phyloP scores from a whole-genome alignment of 2,329 filamentous ascomycete genomes.

The Aspergillus aculeatinus region DNA sequence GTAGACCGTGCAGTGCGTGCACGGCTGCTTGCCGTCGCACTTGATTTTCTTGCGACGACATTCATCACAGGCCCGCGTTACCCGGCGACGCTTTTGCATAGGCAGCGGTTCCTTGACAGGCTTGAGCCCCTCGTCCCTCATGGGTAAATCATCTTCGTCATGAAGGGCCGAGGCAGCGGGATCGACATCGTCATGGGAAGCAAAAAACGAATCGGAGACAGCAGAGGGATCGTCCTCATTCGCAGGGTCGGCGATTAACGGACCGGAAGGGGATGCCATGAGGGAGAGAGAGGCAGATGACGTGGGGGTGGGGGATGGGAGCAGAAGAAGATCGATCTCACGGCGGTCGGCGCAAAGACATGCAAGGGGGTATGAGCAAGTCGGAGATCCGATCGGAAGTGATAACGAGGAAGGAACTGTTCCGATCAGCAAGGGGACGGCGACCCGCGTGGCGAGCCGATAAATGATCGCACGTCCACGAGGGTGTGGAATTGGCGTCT shows the following conservation, averaged over 20 bases:
- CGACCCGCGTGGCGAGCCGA: slow-evolving; percentile 22
- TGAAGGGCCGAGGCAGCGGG: slow-evolving; percentile 14
- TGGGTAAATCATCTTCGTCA: slow-evolving; percentile 18
- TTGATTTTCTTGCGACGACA: slow-evolving; percentile 85
- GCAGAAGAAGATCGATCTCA: slow-evolving; percentile 11
- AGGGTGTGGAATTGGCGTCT: slow-evolving; percentile 20
- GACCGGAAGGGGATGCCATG: slow-evolving; percentile 28
- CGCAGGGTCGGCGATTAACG: slow-evolving; percentile 24
- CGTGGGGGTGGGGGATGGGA: not conserved
- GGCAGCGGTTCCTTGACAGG: slow-evolving; percentile 46
- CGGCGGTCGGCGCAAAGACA: slow-evolving; percentile 17
- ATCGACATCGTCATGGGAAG: slow-evolving; percentile 23
- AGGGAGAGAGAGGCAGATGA: slow-evolving; percentile 9
- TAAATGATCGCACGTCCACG: slow-evolving; percentile 23
- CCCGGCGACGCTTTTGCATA: slow-evolving; percentile 72
- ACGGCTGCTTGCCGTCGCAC: slow-evolving; percentile 82
- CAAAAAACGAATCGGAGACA: slow-evolving; percentile 19
- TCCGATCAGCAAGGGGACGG: slow-evolving; percentile 12
- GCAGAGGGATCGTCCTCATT: slow-evolving; percentile 31
- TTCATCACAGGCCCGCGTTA: slow-evolving; percentile 79
- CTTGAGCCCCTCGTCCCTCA: slow-evolving; percentile 25
- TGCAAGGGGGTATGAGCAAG: slow-evolving; percentile 16
- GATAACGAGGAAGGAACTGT: slow-evolving; percentile 11
- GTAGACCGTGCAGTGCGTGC: slow-evolving; percentile 96
- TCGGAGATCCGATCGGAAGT: slow-evolving; percentile 5